Evolutionary conservation across 306 rosid genomes (phyloP), one percentile per base, ranked within the genome.

Genomic region (Glycyrrhiza uralensis): DNA sequence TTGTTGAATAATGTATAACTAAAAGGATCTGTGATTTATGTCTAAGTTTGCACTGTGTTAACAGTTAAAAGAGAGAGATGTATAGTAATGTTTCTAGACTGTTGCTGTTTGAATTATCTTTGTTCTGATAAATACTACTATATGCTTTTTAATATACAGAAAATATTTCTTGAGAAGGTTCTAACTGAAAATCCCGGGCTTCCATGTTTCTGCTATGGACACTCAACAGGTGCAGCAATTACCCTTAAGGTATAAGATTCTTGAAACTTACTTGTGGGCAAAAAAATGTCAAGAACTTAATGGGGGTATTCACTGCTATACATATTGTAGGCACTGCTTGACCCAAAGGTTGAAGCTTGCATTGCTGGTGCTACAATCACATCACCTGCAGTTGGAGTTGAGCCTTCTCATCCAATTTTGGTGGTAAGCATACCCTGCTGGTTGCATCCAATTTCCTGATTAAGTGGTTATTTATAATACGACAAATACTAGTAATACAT

Each of bases 181-280:
- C 18, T 81, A 57, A 76, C 79, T n/a, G 97, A 91, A 46, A 86
- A 86, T 70, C 90, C 86, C 1, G 95, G 88, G 6, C 82, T 88
- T 30, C 97, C 96, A 14, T 89, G 92, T 74, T 88, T 94, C 76
- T 91, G 90, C 79, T 88, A 85, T 76, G 97, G 90, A 59, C 99
- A 94, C 80, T 94, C 99, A 51, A 94, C 99, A 6, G 97, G 99
- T 38, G 97, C 86, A 64, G 96, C 99, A 57, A 94, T 94, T 63
- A 58, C 83, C 52, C 87, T 94, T 1, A 94, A 94, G 96, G 99
- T 94, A 81, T 36, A 71, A 60, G 26, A 66, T 33, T 26, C 69
- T 59, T 36, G 50, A 57, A 71, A 79, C 66, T 47, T 36, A 41
- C 18, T 5, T 29, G 7, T 29, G 29, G 32, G 11, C 0, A 41